These are phyloP conservation scores for Hibiscus tridactylites DNA, from an alignment of 345 rosid genomes.

Conservation along the genomic window DNA sequence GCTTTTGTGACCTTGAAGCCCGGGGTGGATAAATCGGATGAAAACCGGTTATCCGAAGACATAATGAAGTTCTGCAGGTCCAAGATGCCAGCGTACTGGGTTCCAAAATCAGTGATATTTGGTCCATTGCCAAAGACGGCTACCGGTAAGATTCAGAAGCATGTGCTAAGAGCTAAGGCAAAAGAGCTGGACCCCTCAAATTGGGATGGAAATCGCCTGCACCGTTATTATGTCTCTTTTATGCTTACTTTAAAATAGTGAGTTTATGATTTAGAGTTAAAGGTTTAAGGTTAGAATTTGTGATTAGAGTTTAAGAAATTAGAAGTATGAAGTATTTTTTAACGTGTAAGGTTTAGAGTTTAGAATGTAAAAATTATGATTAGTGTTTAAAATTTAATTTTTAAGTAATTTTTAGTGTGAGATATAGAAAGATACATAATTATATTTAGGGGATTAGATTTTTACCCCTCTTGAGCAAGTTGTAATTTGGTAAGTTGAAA, in stretches of 20 bases:
- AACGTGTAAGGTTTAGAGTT: no score
- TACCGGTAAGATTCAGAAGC: conserved; percentile 89
- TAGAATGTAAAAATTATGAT: no score
- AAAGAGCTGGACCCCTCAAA: conserved; percentile 59
- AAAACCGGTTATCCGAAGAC: conserved; percentile 38
- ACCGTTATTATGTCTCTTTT: no score
- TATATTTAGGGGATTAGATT: no score
- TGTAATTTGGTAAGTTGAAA: conserved; percentile 18
- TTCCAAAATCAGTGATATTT: conserved; percentile 72
- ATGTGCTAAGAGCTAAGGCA: conserved; percentile 59
- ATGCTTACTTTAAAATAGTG: no score
- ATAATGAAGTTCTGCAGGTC: conserved; percentile 53
- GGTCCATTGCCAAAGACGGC: conserved; percentile 87
- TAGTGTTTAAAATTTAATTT: no score
- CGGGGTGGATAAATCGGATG: conserved; percentile 31
- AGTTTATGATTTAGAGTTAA: no score
- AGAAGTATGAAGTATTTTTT: no score
- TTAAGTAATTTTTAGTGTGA: no score
- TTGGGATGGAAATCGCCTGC: neutral
- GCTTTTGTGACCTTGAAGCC: conserved; percentile 73
- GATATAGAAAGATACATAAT: no score
- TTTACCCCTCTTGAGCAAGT: conserved; percentile 28
- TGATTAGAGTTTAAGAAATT: no score
- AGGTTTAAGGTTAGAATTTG: no score
- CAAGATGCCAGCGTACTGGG: conserved; percentile 84